Percentiles rank a stretch among this genome's conserved stretches.
Evolutionary conservation across 805 yeast genomes (phyloP).

Genomic region (Wickerhamiella sergipiensis): DNA sequence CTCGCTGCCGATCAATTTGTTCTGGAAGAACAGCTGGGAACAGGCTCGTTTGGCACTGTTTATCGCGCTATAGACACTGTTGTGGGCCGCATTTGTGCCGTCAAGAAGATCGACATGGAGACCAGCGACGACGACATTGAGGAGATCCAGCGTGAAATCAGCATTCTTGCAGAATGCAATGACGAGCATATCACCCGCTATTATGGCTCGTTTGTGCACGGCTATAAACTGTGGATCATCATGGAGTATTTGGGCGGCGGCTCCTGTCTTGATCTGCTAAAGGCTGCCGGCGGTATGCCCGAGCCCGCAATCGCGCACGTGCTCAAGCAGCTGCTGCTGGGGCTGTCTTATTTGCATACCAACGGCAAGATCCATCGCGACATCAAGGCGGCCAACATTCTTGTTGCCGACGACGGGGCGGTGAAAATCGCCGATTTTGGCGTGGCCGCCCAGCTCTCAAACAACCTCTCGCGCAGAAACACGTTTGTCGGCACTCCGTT

Average conservation of each 20-base stretch:
- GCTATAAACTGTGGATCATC: slow-evolving; percentile 60
- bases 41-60: slow-evolving; percentile 71
- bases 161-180: slow-evolving; percentile 52
- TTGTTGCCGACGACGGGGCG: slow-evolving; percentile 53
- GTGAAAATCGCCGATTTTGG: slow-evolving; percentile 94
- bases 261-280: slow-evolving; percentile 48
- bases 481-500: slow-evolving; percentile 42
- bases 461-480: slow-evolving; percentile 36
- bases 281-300: slow-evolving; percentile 36
- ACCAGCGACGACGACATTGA: slow-evolving; percentile 48
- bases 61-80: slow-evolving; percentile 43
- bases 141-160: slow-evolving; percentile 62
- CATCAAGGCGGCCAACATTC: slow-evolving; percentile 83
- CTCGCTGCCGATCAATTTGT: slow-evolving; percentile 32
- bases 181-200: slow-evolving; percentile 50
- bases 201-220: slow-evolving; percentile 57
- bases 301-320: slow-evolving; percentile 44
- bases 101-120: slow-evolving; percentile 49
- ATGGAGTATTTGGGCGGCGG: slow-evolving; percentile 80
- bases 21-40: slow-evolving; percentile 44
- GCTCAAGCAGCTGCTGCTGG: slow-evolving; percentile 41
- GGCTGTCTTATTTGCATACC: slow-evolving; percentile 50
- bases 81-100: slow-evolving; percentile 25
- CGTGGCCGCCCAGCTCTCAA: slow-evolving; percentile 69
- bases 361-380: slow-evolving; percentile 79